Conservation (phyloP, 1,284 basidiomycete species). For the Cutaneotrichosporon curvatum region DNA sequence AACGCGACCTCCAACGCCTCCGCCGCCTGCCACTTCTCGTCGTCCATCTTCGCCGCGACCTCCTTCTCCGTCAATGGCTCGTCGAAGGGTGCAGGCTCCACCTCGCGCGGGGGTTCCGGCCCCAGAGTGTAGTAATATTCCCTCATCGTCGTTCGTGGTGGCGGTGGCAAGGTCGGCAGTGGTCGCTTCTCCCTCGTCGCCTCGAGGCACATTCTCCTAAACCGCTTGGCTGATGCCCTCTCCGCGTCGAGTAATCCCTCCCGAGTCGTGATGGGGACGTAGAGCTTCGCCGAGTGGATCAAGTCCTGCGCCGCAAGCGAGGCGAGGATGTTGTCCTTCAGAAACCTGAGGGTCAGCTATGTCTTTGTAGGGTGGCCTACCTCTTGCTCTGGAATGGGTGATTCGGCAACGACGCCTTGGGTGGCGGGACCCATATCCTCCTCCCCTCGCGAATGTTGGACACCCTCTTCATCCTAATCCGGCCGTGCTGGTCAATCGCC, state of each 20-base stretch:
- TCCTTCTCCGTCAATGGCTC: slow-evolving; percentile 1
- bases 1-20: slow-evolving; percentile 16
- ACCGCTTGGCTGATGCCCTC: not conserved
- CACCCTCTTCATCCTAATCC: slow-evolving; percentile 27
- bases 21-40: slow-evolving; percentile 12
- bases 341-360: slow-evolving; percentile 16
- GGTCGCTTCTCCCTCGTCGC: slow-evolving; percentile 7
- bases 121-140: slow-evolving; percentile 23
- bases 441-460: slow-evolving; percentile 26
- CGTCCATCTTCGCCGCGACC: slow-evolving; percentile 1
- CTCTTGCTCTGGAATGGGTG: slow-evolving; percentile 26
- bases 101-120: not conserved
- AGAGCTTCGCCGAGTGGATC: slow-evolving; percentile 17
- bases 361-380: slow-evolving; percentile 8
- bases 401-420: slow-evolving; percentile 17
- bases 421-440: slow-evolving; percentile 24
- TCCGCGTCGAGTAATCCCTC: slow-evolving; percentile 21
- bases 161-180: slow-evolving; percentile 5
- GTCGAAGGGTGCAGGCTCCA: not conserved
- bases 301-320: slow-evolving; percentile 20
- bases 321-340: slow-evolving; percentile 22
- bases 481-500: slow-evolving; percentile 16
- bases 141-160: slow-evolving; percentile 10
- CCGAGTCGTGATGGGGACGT: slow-evolving; percentile 17
- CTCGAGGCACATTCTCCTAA: slow-evolving; percentile 5